Evolutionary conservation across 495 filamentous ascomycete species (phyloP), one percentile per base, ranked within the genome.

Genomic region (Talaromyces proteolyticus): DNA sequence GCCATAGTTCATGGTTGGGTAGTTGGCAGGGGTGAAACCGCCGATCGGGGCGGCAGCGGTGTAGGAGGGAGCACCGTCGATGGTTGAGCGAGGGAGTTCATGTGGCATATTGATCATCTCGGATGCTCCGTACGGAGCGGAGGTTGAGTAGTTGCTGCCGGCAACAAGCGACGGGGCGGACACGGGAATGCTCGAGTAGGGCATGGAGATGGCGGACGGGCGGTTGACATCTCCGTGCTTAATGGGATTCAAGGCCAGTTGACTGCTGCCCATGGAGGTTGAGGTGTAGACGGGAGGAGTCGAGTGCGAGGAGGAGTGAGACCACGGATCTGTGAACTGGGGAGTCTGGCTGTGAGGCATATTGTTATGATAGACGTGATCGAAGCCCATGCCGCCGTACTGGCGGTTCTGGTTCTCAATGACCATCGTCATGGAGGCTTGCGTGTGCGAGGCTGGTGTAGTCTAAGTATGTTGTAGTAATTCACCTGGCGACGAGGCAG

Each of bases 301-400:
- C 40, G 74, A 72, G 43, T 80, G 70, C 17, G 84, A 78, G 22
- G 83, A 75, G n/a, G 73, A 68, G 52, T 75, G 67, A 5, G 72
- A 76, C 91, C 91, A 97, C 14, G 92, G 92, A 65, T 97, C 91
- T 61, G 88, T 91, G 74, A 97, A 97, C 61, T 92, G 87, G 43
- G 91, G 89, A 41, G 80, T 66, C 45, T 73, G 85, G 59, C 81
- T 77, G 71, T 84, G 84, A 50, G 77, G 72, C 64, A 84, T 67
- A 59, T 81, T 77, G 65, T 79, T 74, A 69, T 85, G 86, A 55
- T 83, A 79, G 61, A 87, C 75, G 66, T 82, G 82, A 67, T 92
- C 87, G 75, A 91, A 95, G 67, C 80, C 47, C 75, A 92, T 80
- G 56, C 79, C 80, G 73, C 88, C 83, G 69, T 89, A 84, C 44